Evolutionary conservation across 352 stramenopile species (phyloP).

Genomic region (Phytophthora nicotianae): DNA sequence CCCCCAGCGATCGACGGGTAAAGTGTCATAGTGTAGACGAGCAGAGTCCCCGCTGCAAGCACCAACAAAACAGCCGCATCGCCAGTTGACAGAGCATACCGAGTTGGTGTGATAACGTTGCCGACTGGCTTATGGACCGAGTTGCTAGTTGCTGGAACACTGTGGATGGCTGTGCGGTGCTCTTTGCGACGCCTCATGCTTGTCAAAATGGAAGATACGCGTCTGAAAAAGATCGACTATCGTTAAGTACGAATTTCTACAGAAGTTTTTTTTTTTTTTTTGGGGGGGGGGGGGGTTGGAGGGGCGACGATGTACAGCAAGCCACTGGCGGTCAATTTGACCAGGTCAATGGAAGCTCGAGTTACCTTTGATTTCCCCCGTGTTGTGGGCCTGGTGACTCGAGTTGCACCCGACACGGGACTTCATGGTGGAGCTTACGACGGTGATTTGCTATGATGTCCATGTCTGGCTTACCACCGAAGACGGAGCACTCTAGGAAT

Average conservation of each 20-base stretch:
- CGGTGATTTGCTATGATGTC: neutral
- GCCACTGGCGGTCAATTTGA: too few species aligned
- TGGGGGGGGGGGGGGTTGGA: too few species aligned
- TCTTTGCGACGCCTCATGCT: constrained; percentile 36
- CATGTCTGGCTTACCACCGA: neutral
- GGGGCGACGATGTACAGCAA: too few species aligned
- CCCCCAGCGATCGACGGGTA: constrained; percentile 90
- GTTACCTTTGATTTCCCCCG: neutral
- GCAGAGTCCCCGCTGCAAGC: constrained; percentile 36
- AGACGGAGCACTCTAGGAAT: neutral
- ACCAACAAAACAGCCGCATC: constrained; percentile 16
- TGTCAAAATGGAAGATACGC: constrained; percentile 29
- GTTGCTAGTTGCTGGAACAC: constrained; percentile 1
- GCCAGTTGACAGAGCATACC: constrained; percentile 9
- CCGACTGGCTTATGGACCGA: neutral
- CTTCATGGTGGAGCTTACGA: neutral
- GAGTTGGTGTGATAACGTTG: neutral
- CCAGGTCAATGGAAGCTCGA: too few species aligned
- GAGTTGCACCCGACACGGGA: too few species aligned
- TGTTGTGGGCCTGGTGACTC: neutral
- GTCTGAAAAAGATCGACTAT: neutral
- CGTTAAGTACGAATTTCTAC: constrained; percentile 17
- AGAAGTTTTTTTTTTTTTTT: too few species aligned
- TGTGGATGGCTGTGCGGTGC: constrained; percentile 7
- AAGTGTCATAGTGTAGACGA: constrained; percentile 79